Evolutionary conservation across 345 rosid species (phyloP).

Genomic region (Eucalyptus shirleyi): DNA sequence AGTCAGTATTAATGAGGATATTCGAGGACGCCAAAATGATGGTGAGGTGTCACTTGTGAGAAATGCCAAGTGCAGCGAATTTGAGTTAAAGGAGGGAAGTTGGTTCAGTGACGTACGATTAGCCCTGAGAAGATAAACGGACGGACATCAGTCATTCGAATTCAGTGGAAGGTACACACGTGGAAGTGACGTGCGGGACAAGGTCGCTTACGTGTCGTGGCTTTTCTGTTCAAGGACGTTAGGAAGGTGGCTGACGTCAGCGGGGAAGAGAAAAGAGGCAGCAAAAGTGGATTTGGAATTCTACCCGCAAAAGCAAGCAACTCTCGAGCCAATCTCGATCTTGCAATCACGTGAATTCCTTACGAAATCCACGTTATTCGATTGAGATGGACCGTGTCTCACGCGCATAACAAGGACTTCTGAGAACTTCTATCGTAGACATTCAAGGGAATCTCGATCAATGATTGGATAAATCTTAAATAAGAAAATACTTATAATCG

Average conservation of each 20-base stretch:
- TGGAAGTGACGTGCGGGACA: not conserved
- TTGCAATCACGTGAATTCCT: not conserved
- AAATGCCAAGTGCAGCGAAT: no score
- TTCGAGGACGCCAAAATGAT: no score
- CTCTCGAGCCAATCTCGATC: not conserved
- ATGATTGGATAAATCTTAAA: not conserved
- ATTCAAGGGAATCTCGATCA: not conserved
- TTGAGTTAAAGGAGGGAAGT: not conserved
- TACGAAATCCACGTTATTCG: not conserved
- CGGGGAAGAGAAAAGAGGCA: no score
- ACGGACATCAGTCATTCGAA: not conserved
- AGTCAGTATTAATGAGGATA: rapidly evolving
- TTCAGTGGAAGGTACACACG: not conserved
- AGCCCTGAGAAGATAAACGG: not conserved
- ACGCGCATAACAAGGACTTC: not conserved
- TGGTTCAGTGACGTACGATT: not conserved
- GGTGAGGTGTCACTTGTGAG: not conserved
- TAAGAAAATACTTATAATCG: not conserved
- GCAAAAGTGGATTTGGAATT: not conserved
- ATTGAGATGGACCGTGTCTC: not conserved
- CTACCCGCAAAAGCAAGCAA: not conserved
- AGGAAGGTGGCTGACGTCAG: not conserved
- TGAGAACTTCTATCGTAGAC: not conserved
- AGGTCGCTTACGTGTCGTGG: not conserved
- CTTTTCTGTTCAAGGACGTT: not conserved